Evolutionary conservation across 2,329 filamentous ascomycete species (phyloP).

Genomic region (Metarhizium humberi): DNA sequence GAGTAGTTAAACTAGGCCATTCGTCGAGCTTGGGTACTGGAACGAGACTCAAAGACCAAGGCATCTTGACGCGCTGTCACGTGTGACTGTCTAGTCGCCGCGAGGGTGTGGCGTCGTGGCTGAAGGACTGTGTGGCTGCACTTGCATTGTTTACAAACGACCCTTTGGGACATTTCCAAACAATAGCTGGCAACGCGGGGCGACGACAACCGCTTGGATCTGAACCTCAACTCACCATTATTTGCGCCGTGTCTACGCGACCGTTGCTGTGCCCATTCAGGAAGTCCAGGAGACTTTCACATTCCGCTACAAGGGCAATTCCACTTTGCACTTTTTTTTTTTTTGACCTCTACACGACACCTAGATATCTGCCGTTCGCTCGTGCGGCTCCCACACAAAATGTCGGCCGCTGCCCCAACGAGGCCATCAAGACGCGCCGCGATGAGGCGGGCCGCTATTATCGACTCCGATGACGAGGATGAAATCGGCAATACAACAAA

Average conservation of each 20-base stretch:
- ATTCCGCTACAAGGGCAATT: not conserved
- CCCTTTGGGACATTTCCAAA: conserved; percentile 30
- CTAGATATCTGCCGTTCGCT: not conserved
- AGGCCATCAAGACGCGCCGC: conserved; percentile 33
- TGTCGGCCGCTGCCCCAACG: conserved; percentile 24
- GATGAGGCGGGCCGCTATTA: conserved; percentile 60
- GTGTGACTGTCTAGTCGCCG: conserved; percentile 4
- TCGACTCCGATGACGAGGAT: conserved; percentile 76
- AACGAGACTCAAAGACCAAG: too few relatives aligned
- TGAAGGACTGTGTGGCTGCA: not conserved
- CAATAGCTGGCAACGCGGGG: conserved; percentile 17
- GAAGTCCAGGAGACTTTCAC: not conserved
- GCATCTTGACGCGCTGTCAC: conserved; percentile 11
- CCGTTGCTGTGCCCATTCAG: not conserved
- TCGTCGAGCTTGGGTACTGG: too few relatives aligned
- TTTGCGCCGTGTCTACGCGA: conserved; percentile 1
- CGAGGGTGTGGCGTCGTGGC: conserved; percentile 1
- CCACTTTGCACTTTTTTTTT: not conserved
- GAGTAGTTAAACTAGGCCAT: too few relatives aligned
- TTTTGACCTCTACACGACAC: not conserved
- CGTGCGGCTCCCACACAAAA: conserved; percentile 7
- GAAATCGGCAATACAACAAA: conserved; percentile 42
- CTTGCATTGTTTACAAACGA: conserved; percentile 30
- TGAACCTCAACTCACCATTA: not conserved
- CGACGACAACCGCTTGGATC: conserved; percentile 6